Evolutionary conservation across 2,329 filamentous ascomycete genomes (phyloP), one percentile per base, ranked within the genome.

Genomic region (Didymella segeticola): DNA sequence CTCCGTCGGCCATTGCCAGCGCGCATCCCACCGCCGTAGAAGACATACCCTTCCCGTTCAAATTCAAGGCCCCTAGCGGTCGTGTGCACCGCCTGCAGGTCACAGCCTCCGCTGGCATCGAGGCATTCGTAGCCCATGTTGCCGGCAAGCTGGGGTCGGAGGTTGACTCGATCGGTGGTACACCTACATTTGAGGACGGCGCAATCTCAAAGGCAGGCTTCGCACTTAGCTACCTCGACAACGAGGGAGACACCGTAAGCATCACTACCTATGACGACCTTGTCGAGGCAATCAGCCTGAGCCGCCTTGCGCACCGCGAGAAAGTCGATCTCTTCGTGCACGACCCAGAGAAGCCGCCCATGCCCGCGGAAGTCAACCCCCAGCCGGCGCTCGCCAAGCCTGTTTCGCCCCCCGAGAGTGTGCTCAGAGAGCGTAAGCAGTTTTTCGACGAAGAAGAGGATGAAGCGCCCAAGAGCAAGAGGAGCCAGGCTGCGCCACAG

Each of bases 241-340:
- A 98, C 66, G 95, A 99, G 72, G 93, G 95, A 51, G 95, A 99
- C 72, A 93, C 91, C 0, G 92, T 99, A 14, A 96, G 93, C 33
- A 96, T 99, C 72, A 99, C 95, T 10, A 96, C 93, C 0, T 92
- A 98, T 70, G 89, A 93, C 61, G 95, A 99, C 72, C 83, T 99
- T 34, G 78, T 95, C 2, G 95, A 99, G 76, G 92, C 95, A 1
- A 91, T 99, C 62, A 82, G 88, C 17, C 83, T 98, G 23, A 91
- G 93, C 4, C 88, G 91, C 56, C 87, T 89, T 53, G 83, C 85
- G 38, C 86, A 82, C 63, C 87, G 86, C 38, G 95, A 98, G 64
- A 99, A 99, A 82, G 95, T 99, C 17, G 95, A 99, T 68, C 83
- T 99, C 14, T 98, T 96, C 67, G 93, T 98, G 11, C 95, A 99